Conservation (phyloP, 352 stramenopile genomes). For the Globisporangium spiculum region DNA sequence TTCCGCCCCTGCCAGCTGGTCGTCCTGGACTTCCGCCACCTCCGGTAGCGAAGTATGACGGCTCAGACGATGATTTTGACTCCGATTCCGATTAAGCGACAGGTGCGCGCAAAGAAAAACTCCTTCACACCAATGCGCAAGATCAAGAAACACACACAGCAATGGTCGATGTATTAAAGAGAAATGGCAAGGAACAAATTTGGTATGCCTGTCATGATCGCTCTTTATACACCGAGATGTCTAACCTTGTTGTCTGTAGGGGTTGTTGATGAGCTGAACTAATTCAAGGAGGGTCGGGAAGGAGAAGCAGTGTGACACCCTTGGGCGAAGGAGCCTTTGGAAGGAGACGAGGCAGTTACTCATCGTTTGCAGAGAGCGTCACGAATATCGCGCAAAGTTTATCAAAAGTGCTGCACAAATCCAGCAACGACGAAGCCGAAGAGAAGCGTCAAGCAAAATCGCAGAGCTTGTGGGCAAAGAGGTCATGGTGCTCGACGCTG, state of each 20-base stretch:
- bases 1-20: constrained; percentile 27
- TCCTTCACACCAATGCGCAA: not conserved
- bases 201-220: not conserved
- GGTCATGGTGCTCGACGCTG: constrained; percentile 57
- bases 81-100: constrained; percentile 30
- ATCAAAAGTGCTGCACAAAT: constrained; percentile 36
- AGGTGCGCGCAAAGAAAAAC: not conserved
- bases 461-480: constrained; percentile 57
- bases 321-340: not conserved
- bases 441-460: constrained; percentile 37
- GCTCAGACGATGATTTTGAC: constrained; percentile 50
- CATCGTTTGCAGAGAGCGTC: constrained; percentile 30
- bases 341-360: constrained; percentile 25
- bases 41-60: constrained; percentile 29
- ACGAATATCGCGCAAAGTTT: constrained; percentile 9
- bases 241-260: not conserved
- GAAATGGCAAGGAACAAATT: not conserved
- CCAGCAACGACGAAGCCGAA: constrained; percentile 28
- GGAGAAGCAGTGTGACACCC: not conserved
- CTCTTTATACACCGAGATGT: not conserved
- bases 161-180: not conserved
- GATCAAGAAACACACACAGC: not conserved
- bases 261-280: not conserved
- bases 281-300: not conserved
- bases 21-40: constrained; percentile 50